Conservation (phyloP, 345 rosid genomes). For the Psidium friedrichsthalianum region DNA sequence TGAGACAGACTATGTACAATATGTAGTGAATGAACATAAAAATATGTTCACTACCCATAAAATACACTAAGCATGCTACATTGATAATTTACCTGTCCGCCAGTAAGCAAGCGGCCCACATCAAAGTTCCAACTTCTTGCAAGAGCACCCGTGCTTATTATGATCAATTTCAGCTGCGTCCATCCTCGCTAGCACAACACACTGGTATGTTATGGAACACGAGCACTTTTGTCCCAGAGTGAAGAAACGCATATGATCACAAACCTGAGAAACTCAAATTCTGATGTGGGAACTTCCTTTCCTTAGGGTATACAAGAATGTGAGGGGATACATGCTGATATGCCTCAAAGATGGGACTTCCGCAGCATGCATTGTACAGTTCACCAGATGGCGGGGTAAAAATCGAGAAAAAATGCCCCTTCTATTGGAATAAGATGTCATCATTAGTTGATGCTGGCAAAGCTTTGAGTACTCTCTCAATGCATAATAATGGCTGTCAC, state of each 20-base stretch:
- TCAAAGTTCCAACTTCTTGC: not conserved
- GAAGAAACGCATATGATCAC: not conserved
- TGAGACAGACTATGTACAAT: not conserved
- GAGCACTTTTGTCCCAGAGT: not conserved
- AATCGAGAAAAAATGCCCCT: not conserved
- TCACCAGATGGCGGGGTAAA: not conserved
- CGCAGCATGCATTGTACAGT: not conserved
- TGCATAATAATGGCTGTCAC: slow-evolving; percentile 81
- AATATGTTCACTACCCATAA: not conserved
- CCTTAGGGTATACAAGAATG: not conserved
- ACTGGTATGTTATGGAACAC: not conserved
- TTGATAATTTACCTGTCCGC: not conserved
- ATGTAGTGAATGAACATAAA: not conserved
- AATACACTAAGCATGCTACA: not conserved
- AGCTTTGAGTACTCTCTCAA: slow-evolving; percentile 83
- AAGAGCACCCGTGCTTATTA: not conserved
- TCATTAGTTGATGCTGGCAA: slow-evolving; percentile 29
- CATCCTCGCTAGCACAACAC: not conserved
- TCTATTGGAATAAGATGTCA: slow-evolving; percentile 30
- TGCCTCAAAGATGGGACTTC: not conserved
- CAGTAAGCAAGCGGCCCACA: not conserved
- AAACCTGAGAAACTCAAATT: not conserved
- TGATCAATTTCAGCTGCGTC: not conserved
- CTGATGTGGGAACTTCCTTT: not conserved
- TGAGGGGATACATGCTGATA: not conserved